These are phyloP conservation scores for Aspergillus ibericus DNA, from an alignment of 2,329 filamentous ascomycete species.

Conservation along the genomic window DNA sequence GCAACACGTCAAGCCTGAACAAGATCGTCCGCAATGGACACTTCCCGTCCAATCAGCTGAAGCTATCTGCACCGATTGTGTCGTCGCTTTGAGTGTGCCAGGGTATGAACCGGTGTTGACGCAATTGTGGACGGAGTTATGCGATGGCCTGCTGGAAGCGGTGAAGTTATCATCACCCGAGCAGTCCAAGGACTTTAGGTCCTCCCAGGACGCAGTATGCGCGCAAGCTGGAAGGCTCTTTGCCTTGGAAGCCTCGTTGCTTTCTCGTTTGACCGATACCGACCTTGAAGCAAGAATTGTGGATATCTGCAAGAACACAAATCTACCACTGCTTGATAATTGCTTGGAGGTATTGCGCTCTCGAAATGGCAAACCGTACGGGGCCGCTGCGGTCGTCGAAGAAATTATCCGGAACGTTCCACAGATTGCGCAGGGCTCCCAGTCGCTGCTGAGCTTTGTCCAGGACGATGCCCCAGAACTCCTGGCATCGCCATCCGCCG, in stretches of 20 bases:
- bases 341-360: constrained; percentile 52
- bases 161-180: constrained; percentile 78
- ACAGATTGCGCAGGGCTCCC: constrained; percentile 40
- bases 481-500: constrained; percentile 67
- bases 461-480: constrained; percentile 58
- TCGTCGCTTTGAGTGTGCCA: constrained; percentile 39
- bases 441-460: constrained; percentile 54
- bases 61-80: constrained; percentile 41
- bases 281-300: constrained; percentile 27
- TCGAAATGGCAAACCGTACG: constrained; percentile 66
- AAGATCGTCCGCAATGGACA: constrained; percentile 52
- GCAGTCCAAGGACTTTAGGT: constrained; percentile 72
- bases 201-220: constrained; percentile 69
- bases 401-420: constrained; percentile 50
- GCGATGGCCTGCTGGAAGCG: constrained; percentile 60
- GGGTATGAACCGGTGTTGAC: constrained; percentile 52
- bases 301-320: constrained; percentile 39
- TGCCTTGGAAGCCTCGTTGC: constrained; percentile 50
- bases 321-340: constrained; percentile 44
- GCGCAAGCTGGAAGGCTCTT: constrained; percentile 69
- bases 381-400: constrained; percentile 61
- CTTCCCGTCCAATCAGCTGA: constrained; percentile 45
- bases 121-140: constrained; percentile 64
- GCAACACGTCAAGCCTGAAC: constrained; percentile 53
- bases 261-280: constrained; percentile 27